Conservation (phyloP, 2,329 filamentous ascomycete species). For the Claviceps pusilla region DNA sequence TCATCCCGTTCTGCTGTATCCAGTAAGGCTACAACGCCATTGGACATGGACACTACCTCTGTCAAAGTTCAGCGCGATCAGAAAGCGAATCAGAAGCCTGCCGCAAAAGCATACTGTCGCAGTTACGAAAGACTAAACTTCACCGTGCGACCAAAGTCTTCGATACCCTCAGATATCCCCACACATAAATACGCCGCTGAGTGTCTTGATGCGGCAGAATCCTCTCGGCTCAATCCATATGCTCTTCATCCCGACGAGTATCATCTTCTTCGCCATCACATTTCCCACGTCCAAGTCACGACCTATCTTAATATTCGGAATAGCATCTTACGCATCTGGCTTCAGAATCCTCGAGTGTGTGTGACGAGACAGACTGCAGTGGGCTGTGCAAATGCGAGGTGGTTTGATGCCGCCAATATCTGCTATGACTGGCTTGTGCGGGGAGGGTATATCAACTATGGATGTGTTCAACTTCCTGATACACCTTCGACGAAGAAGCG, state of each 20-base stretch:
- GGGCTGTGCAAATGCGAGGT: conserved; percentile 76
- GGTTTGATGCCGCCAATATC: conserved; percentile 76
- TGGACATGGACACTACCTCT: conserved; percentile 24
- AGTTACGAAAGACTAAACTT: conserved; percentile 27
- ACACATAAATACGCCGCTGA: conserved; percentile 74
- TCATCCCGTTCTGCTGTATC: conserved; percentile 36
- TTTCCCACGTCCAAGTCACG: conserved; percentile 80
- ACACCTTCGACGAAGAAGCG: conserved; percentile 28
- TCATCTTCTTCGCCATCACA: conserved; percentile 58
- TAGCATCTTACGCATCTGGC: conserved; percentile 81
- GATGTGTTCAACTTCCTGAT: conserved; percentile 55
- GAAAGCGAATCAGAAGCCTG: conserved; percentile 7
- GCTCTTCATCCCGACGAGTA: conserved; percentile 77
- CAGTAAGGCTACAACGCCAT: conserved; percentile 49
- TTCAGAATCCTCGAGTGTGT: conserved; percentile 66
- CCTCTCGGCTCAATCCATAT: conserved; percentile 79
- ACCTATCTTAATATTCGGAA: conserved; percentile 95
- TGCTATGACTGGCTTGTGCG: conserved; percentile 88
- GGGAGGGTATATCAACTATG: conserved; percentile 91
- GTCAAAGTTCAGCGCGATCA: conserved; percentile 11
- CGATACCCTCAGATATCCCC: conserved; percentile 63
- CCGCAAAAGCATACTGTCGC: conserved; percentile 14
- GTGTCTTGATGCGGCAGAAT: conserved; percentile 77
- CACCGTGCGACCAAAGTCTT: conserved; percentile 60
- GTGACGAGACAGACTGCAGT: conserved; percentile 75